Percentiles rank a stretch among this genome's conserved stretches.
Evolutionary conservation across 371 early-diverging fungal genomes (phyloP).

Genomic region (Mucor lusitanicus): DNA sequence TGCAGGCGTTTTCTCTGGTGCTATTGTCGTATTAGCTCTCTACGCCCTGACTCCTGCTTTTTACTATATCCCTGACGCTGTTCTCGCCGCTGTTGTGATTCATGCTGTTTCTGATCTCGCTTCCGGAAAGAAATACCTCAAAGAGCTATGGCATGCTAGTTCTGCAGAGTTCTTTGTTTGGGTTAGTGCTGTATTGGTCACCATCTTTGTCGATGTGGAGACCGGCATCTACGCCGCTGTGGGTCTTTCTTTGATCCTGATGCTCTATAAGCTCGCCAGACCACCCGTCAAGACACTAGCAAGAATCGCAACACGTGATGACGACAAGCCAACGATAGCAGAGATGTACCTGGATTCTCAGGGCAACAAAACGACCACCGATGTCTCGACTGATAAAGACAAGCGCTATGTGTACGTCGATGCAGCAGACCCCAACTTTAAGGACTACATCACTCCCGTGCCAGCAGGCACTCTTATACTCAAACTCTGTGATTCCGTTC

Average conservation of each 20-base stretch:
- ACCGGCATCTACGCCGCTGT: conserved; percentile 64
- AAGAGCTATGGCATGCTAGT: conserved; percentile 41
- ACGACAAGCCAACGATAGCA: background rate
- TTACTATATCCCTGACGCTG: conserved; percentile 82
- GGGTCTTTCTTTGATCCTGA: conserved; percentile 53
- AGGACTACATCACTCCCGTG: background rate
- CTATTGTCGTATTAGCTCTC: conserved; percentile 75
- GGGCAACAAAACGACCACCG: conserved; percentile 38
- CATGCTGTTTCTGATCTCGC: conserved; percentile 66
- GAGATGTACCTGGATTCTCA: conserved; percentile 35
- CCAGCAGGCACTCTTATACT: conserved; percentile 18
- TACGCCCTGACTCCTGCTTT: conserved; percentile 81
- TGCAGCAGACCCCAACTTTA: conserved; percentile 18
- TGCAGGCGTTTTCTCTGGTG: conserved; percentile 75
- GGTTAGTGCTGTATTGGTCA: conserved; percentile 56
- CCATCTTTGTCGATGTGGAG: conserved; percentile 66
- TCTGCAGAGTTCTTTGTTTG: conserved; percentile 56
- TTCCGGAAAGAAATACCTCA: conserved; percentile 29
- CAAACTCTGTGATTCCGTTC: conserved; percentile 7
- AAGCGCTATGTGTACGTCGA: conserved; percentile 19
- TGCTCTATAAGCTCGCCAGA: conserved; percentile 65
- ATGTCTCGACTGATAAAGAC: background rate
- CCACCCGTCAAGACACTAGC: conserved; percentile 44
- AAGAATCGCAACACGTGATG: conserved; percentile 6
- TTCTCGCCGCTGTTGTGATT: conserved; percentile 80